Percentiles rank a stretch among this genome's conserved stretches.
Conservation (phyloP, 169 alveolate genomes). For the Plasmodium vivax region DNA sequence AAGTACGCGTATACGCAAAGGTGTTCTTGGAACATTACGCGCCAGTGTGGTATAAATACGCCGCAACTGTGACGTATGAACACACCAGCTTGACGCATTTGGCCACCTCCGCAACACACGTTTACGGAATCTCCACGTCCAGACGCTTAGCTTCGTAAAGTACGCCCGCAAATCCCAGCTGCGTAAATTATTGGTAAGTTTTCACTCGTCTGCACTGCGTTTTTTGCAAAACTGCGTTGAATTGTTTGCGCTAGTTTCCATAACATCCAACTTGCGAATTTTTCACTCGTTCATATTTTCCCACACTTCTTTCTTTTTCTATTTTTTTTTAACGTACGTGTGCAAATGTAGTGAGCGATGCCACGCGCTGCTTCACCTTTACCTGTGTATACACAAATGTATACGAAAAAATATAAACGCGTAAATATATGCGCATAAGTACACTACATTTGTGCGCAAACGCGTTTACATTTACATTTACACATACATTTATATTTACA, state of each 20-base stretch:
- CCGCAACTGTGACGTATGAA: background rate
- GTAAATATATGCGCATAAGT: background rate
- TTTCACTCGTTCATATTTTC: background rate
- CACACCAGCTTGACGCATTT: background rate
- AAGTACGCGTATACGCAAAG: background rate
- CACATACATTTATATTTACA: constrained; percentile 6
- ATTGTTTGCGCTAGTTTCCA: background rate
- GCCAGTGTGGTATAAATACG: background rate
- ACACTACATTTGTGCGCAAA: background rate
- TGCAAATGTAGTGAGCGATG: background rate
- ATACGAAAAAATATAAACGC: background rate
- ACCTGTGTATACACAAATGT: background rate
- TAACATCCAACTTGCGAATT: background rate
- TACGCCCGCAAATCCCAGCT: background rate
- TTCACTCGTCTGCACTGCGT: background rate
- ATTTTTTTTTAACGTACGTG: background rate
- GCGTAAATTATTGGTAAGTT: background rate
- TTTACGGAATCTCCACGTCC: background rate
- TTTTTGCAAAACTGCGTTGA: background rate
- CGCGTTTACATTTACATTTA: constrained; percentile 10
- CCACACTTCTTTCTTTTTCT: background rate
- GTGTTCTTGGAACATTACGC: background rate
- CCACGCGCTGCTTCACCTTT: background rate
- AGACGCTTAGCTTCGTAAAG: background rate
- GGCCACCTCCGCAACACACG: background rate